Evolutionary conservation across 2,329 filamentous ascomycete species (phyloP), one percentile per base, ranked within the genome.

Genomic region (Pseudopyricularia cyperi): DNA sequence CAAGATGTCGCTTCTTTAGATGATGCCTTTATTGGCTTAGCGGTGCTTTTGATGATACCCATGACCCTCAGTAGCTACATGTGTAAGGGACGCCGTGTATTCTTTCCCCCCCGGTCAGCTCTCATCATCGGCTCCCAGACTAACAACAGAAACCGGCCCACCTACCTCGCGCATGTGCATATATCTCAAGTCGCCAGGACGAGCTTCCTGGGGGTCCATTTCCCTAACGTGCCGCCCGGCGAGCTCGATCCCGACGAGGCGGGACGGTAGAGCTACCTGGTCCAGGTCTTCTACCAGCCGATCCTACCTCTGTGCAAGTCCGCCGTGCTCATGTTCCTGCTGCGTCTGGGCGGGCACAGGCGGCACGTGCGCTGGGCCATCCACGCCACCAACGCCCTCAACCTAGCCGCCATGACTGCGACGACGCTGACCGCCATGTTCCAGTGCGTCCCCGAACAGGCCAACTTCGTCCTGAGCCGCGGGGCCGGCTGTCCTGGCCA

Each of bases 261-360:
- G 1, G 46, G 60, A 15, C 55, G 62, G 19, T 67, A 64, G 64
- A 53, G 59, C 37, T 66, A 62, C 44, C 59, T 62, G 30, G 62
- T 64, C 3, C 62, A 66, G 52, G 58, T 67, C 7, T 56, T 67
- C 9, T 67, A 67, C 57, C 86, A 91, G 63, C 82, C 80, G 1
- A 90, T 87, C 62, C 69, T 91, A 11, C 86, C 87, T 1, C 85
- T 91, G 61, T 76, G 91, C 57, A 85, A 82, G 59, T 74, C 80
- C 6, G 63, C 73, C 2, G 61, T 63, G 26, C 56, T 66, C 33
- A 58, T 64, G 19, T 67, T 65, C 53, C 57, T 64, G 7, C 53
- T 62, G 4, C 58, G 64, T 7, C 52, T 67, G 8, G 62, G 63
- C 19, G 61, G 61, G 1, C 62, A 63, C 48, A 60, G 61, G 47